These are phyloP conservation scores for Cryphonectria parasitica DNA, from an alignment of 2,329 filamentous ascomycete species.

Conservation along the genomic window DNA sequence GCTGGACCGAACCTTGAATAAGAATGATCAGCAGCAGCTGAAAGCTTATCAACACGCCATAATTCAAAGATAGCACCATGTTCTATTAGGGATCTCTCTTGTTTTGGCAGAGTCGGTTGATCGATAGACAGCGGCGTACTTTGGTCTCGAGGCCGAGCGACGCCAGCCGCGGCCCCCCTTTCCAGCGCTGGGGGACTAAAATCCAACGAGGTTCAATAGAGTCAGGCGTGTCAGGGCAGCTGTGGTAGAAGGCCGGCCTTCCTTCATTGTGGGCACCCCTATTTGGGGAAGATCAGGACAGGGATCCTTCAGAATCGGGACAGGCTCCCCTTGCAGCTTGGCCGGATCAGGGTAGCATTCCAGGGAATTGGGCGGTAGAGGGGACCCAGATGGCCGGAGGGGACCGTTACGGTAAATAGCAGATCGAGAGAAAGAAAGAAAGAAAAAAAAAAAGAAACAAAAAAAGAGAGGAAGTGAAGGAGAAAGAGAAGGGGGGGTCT, in stretches of 20 bases:
- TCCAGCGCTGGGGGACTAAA: not conserved
- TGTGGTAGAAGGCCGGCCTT: not conserved
- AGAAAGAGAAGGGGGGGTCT: too few species aligned
- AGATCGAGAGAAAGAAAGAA: not conserved
- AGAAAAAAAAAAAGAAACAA: too few species aligned
- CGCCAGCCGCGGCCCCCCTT: not conserved
- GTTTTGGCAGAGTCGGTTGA: not conserved
- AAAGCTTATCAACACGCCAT: not conserved
- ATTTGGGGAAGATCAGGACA: conserved; percentile 1
- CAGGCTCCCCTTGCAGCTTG: not conserved
- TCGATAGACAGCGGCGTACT: not conserved
- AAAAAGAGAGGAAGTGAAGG: too few species aligned
- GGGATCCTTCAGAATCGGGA: conserved; percentile 13
- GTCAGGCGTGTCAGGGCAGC: not conserved
- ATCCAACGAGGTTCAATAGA: conserved; percentile 1
- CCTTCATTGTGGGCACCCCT: not conserved
- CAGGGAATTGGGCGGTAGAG: not conserved
- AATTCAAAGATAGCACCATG: not conserved
- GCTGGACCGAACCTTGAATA: not conserved
- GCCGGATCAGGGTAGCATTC: not conserved
- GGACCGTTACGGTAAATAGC: not conserved
- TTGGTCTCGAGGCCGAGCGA: not conserved
- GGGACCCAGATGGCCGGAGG: too few species aligned
- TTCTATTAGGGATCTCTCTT: not conserved
- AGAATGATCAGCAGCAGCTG: not conserved